Evolutionary conservation across 106 monocot species (phyloP).

Genomic region (Dendrobium officinale): DNA sequence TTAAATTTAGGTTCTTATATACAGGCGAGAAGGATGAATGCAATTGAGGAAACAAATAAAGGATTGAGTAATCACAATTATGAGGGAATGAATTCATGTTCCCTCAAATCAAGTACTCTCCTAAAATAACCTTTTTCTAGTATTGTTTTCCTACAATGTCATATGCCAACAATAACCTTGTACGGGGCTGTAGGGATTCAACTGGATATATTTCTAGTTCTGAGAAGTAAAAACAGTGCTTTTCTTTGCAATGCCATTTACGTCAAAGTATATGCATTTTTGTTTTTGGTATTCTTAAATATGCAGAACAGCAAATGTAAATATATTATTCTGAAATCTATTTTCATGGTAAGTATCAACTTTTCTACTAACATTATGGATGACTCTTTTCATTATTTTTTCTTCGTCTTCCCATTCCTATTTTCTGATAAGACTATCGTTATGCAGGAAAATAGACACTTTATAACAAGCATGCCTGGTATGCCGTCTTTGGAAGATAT

Average conservation of each 20-base stretch:
- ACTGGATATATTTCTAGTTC: neutral
- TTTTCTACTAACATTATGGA: neutral
- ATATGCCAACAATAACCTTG: neutral
- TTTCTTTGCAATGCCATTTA: neutral
- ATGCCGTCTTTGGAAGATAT: slow-evolving; percentile 35
- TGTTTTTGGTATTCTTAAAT: neutral
- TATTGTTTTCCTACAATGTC: neutral
- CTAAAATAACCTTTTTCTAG: neutral
- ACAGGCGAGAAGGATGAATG: neutral
- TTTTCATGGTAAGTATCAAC: neutral
- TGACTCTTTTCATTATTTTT: neutral
- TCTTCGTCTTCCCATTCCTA: neutral
- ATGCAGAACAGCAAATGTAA: neutral
- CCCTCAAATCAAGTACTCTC: neutral
- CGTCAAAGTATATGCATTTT: neutral
- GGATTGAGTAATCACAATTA: neutral
- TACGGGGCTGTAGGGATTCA: neutral
- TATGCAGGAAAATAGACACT: slow-evolving; percentile 29
- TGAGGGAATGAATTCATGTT: neutral
- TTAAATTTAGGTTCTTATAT: neutral
- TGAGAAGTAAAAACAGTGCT: neutral
- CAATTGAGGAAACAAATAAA: neutral
- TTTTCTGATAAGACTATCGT: slow-evolving; percentile 4
- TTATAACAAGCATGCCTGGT: slow-evolving; percentile 5
- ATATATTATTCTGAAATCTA: neutral